phyloP scores from a whole-genome alignment of 116 monocot genomes.

The Thalassia testudinum region DNA sequence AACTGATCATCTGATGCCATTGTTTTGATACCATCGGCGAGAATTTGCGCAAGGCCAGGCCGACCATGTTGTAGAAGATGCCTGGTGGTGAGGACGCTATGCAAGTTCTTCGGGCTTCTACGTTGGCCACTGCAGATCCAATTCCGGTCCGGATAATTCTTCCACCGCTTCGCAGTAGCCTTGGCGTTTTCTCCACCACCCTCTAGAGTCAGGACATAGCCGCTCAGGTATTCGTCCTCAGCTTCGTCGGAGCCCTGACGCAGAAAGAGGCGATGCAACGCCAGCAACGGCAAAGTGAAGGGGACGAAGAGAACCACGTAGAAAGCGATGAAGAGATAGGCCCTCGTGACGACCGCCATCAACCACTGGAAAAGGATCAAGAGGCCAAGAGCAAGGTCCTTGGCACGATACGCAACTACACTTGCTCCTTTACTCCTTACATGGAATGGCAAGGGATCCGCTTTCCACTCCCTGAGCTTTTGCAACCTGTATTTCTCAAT shows the following conservation, averaged over 20 bases:
- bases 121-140: too few species aligned
- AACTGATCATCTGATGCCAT: background rate
- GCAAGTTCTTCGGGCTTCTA: too few species aligned
- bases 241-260: background rate
- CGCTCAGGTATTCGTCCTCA: background rate
- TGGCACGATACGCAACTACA: background rate
- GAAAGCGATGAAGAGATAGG: background rate
- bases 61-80: background rate
- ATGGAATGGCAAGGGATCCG: background rate
- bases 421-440: background rate
- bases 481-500: constrained; percentile 10
- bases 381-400: background rate
- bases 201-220: constrained; percentile 7
- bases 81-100: too few species aligned
- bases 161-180: background rate
- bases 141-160: too few species aligned
- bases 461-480: constrained; percentile 2
- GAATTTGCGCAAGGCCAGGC: background rate
- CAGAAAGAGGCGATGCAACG: background rate
- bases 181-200: constrained; percentile 4
- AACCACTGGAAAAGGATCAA: constrained; percentile 1
- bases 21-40: too few species aligned
- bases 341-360: background rate
- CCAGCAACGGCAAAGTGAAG: background rate
- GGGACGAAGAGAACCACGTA: background rate